Percentiles rank a stretch among this genome's conserved stretches.
These are phyloP conservation scores for Styphnolobium japonicum DNA, from an alignment of 306 rosid genomes.

Conservation along the genomic window DNA sequence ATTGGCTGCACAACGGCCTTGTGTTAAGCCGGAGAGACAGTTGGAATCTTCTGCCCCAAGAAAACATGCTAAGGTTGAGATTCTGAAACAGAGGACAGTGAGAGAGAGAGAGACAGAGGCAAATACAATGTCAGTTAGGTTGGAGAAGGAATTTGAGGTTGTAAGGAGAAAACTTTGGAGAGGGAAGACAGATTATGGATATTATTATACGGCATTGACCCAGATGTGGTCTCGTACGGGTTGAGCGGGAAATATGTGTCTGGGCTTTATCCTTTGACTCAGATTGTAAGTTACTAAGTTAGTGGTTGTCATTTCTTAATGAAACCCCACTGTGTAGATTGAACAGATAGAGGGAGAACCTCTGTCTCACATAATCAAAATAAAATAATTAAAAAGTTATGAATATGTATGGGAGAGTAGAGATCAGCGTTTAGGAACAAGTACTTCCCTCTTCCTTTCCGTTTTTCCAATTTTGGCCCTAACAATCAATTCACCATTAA, in stretches of 20 bases:
- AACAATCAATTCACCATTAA: slow-evolving; percentile 25
- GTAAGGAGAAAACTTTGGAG: not conserved
- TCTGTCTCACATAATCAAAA: no score
- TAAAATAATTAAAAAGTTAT: not conserved
- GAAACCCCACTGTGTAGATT: not conserved
- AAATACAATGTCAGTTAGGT: not conserved
- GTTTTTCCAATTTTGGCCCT: not conserved
- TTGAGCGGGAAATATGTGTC: slow-evolving; percentile 39
- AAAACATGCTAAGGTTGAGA: slow-evolving; percentile 47
- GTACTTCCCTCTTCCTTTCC: not conserved
- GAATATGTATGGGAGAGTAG: not conserved
- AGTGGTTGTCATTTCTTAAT: not conserved
- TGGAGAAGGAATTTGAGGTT: slow-evolving; percentile 20
- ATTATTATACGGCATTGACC: not conserved
- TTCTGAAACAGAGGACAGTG: not conserved
- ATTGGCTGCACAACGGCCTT: slow-evolving; percentile 33
- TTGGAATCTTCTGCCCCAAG: slow-evolving; percentile 40
- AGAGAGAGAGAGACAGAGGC: not conserved
- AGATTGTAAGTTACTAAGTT: slow-evolving; percentile 29
- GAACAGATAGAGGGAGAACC: no score
- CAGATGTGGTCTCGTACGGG: slow-evolving; percentile 4
- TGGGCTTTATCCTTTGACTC: slow-evolving; percentile 36
- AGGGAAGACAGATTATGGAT: not conserved
- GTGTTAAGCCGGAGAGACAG: slow-evolving; percentile 17
- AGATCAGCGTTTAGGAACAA: not conserved